Evolutionary conservation across 306 rosid genomes (phyloP).

Genomic region (Fragaria nilgerrensis): DNA sequence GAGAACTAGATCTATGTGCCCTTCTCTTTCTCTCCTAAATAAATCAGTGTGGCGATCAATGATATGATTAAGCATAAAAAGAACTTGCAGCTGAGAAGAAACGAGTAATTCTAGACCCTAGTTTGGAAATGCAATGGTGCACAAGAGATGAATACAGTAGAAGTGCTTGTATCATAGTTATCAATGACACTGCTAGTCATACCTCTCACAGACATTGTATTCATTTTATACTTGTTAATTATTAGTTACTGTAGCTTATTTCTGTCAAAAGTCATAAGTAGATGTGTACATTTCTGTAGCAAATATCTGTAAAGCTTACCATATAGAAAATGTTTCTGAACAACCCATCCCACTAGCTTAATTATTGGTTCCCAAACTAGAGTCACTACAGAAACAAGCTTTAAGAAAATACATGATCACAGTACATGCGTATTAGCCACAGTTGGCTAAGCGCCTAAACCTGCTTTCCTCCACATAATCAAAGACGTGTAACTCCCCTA

Average conservation of each 20-base stretch:
- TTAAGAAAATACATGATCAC: not conserved
- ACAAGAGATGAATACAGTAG: not conserved
- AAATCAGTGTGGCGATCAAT: not conserved
- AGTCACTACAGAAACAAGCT: not conserved
- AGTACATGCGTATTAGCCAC: not conserved
- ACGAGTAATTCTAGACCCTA: not conserved
- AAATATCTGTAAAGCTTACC: not conserved
- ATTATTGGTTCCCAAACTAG: slow-evolving; percentile 3
- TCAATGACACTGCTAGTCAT: not conserved
- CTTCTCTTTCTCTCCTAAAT: not conserved
- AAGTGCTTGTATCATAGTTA: not conserved
- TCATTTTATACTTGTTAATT: not conserved
- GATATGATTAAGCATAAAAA: not conserved
- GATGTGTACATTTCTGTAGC: not conserved
- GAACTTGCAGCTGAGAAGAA: not conserved
- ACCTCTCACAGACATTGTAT: not conserved
- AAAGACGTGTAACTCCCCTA: slow-evolving; percentile 3
- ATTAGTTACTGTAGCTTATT: not conserved
- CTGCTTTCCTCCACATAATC: slow-evolving; percentile 2
- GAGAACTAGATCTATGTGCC: not conserved
- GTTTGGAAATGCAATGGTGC: not conserved
- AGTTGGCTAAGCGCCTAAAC: not conserved
- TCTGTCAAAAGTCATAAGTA: not conserved
- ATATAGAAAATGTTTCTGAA: not conserved
- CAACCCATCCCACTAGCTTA: not conserved